These are phyloP conservation scores for Irpex lacteus DNA, from an alignment of 1,284 basidiomycete genomes.

Conservation along the genomic window DNA sequence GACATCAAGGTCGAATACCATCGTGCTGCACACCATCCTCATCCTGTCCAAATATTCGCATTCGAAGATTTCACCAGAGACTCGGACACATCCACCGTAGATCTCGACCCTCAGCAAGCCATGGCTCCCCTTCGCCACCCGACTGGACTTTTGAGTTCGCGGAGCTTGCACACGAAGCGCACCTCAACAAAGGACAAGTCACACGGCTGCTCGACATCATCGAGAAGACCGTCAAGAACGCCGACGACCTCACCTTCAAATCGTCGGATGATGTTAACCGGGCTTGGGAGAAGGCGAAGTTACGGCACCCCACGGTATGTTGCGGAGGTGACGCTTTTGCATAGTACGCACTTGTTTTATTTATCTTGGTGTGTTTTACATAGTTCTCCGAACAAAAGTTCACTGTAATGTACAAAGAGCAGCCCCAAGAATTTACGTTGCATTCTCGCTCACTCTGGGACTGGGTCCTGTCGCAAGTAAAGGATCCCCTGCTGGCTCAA, in stretches of 20 bases:
- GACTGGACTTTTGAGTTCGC: conserved; percentile 7
- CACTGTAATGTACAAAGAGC: conserved; percentile 28
- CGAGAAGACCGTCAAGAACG: not conserved
- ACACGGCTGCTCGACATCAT: conserved; percentile 2
- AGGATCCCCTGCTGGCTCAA: conserved; percentile 20
- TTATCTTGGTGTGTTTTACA: too few species aligned
- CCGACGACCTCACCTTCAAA: not conserved
- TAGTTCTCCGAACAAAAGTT: conserved; percentile 16
- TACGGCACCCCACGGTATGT: conserved; percentile 5
- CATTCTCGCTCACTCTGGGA: conserved; percentile 23
- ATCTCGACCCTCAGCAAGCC: not conserved
- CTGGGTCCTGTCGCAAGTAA: conserved; percentile 24
- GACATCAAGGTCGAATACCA: not conserved
- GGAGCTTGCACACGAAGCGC: not conserved
- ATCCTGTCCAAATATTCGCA: not conserved
- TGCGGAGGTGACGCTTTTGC: not conserved
- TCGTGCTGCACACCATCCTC: not conserved
- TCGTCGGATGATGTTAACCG: not conserved
- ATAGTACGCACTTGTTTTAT: not conserved
- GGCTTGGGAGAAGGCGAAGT: conserved; percentile 4
- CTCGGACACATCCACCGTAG: not conserved
- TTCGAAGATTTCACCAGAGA: not conserved
- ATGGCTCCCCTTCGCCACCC: not conserved
- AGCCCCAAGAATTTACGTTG: conserved; percentile 18
- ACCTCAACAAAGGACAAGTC: conserved; percentile 1